Evolutionary conservation across 768 basidiomycete species (phyloP).

Genomic region (Pholiota microspora): DNA sequence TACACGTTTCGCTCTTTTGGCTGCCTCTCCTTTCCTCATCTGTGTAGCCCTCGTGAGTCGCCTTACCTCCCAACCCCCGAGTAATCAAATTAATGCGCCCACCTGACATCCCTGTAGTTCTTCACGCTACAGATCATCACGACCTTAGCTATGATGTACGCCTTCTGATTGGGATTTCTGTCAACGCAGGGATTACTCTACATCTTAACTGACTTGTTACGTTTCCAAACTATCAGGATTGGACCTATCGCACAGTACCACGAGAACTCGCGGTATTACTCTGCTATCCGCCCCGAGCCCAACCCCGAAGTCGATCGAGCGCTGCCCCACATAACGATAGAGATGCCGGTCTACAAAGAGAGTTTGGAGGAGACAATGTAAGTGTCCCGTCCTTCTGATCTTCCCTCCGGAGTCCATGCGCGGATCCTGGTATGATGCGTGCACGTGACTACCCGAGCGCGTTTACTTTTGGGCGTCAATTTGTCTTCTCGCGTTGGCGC

Average conservation of each 20-base stretch:
- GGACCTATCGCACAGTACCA: conserved; percentile 86
- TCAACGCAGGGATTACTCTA: not conserved
- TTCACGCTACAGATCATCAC: conserved; percentile 68
- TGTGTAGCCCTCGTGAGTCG: conserved; percentile 69
- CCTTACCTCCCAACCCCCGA: not conserved
- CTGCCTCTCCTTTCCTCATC: conserved; percentile 66
- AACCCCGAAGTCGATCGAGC: conserved; percentile 62
- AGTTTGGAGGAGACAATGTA: conserved; percentile 81
- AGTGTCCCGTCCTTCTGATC: conserved; percentile 22
- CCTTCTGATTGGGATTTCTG: conserved; percentile 5
- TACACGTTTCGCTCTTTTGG: conserved; percentile 63
- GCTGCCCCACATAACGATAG: conserved; percentile 74
- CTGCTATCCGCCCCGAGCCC: conserved; percentile 58
- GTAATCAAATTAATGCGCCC: too few relatives aligned
- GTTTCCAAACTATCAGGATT: conserved; percentile 39
- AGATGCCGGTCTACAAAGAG: conserved; percentile 90
- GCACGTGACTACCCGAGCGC: conserved; percentile 1
- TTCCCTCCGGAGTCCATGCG: too few relatives aligned
- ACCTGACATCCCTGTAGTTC: conserved; percentile 45
- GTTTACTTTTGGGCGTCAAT: not conserved
- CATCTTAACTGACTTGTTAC: conserved; percentile 20
- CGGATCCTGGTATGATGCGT: too few relatives aligned
- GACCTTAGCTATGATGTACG: conserved; percentile 63
- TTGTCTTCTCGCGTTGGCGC: not conserved
- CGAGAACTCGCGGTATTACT: conserved; percentile 84